phyloP scores from a whole-genome alignment of 805 yeast species.

The Saturnispora saitoi region DNA sequence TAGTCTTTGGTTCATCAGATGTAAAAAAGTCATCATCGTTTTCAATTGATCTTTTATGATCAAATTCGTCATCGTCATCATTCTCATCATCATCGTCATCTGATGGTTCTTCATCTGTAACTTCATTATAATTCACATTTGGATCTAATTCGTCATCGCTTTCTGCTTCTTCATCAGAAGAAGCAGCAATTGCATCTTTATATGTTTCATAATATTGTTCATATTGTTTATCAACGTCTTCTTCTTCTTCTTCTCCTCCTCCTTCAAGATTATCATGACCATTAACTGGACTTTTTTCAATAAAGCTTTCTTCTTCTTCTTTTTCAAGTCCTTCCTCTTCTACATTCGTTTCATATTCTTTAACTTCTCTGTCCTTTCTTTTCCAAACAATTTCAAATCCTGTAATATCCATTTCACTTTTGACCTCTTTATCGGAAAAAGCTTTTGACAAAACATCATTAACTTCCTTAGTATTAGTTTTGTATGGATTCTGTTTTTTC shows the following conservation, averaged over 20 bases:
- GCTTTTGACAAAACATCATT: conserved; percentile 41
- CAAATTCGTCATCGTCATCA: conserved; percentile 7
- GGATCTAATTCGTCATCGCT: conserved; percentile 29
- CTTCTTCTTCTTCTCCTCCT: conserved; percentile 14
- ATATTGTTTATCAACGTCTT: conserved; percentile 11
- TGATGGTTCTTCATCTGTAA: conserved; percentile 59
- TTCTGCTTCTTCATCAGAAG: conserved; percentile 39
- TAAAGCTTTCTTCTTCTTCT: conserved; percentile 10
- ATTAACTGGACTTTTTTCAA: too few species aligned
- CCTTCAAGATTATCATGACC: too few species aligned
- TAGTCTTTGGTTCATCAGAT: conserved; percentile 15
- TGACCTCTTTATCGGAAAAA: conserved; percentile 37
- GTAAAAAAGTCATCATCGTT: conserved; percentile 36
- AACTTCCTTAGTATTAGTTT: conserved; percentile 30
- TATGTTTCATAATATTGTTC: conserved; percentile 19
- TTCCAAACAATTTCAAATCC: conserved; percentile 8
- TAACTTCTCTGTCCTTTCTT: conserved; percentile 11
- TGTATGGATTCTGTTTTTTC: conserved; percentile 30
- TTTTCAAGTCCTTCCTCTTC: conserved; percentile 12
- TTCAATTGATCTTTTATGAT: conserved; percentile 12
- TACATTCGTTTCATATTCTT: conserved; percentile 17
- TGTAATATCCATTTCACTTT: conserved; percentile 15
- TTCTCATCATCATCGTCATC: conserved; percentile 16
- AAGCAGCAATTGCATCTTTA: conserved; percentile 32
- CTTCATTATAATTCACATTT: conserved; percentile 42